Evolutionary conservation across 1,139 yeast species (phyloP), one percentile per base, ranked within the genome.

Genomic region (Debaryomyces udenii): DNA sequence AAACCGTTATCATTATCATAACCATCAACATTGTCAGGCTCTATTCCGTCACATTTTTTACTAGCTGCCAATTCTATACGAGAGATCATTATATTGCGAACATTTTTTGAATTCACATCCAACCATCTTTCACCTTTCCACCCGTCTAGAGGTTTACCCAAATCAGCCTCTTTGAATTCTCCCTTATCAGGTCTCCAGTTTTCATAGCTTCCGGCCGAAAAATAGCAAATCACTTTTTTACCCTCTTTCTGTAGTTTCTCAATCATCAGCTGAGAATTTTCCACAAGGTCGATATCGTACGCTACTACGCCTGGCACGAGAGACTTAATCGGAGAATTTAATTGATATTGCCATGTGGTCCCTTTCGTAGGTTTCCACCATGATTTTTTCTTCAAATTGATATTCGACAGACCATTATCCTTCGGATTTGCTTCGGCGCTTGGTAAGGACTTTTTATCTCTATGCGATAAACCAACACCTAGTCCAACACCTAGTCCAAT

Each of bases 61-160:
- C 37, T 31, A 13, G 38, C 37, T 1, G 61, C 61, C 31, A 50
- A 15, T n/a, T 49, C 26, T 6, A 57, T 50, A 15, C 62, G 36
- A 4, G 38, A 7, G 3, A 14, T 35, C 58, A 56, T 57, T n/a
- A 55, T 53, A 10, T 30, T 31, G 10, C 55, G 30, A 10, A 56
- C 56, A 6, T 41, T 43, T 2, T 31, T 13, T 2, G 59, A 54
- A 10, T 34, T 39, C 9, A 49, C 37, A 35, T 57, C 42, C 3
- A 57, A n/a, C 61, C 61, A 56, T 35, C 47, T 45, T 35, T 57
- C 61, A 3, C 59, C 61, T 29, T 49, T 31, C 61, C 61, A 55
- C 10, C 60, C 61, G 39, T 52, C 56, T 16, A 57, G 40, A 3
- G 46, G 43, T 9, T 50, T 39, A 6, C 61, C 61, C 30, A 57